phyloP scores from a whole-genome alignment of 1,284 basidiomycete genomes.

The Hemileia vastatrix region DNA sequence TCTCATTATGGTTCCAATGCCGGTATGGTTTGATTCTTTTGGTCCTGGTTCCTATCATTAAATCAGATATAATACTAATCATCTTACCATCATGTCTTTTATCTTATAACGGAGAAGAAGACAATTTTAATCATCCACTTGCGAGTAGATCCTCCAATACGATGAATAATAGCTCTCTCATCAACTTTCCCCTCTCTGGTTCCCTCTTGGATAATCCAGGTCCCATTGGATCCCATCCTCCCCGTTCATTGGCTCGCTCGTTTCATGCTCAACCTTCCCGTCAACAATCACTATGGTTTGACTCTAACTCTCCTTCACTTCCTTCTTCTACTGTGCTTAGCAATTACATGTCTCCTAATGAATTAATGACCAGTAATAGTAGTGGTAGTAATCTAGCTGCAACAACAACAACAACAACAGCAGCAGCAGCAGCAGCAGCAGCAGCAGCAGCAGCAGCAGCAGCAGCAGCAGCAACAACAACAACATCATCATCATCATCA shows the following conservation, averaged over 20 bases:
- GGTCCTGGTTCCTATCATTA: neutral
- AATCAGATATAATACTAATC: neutral
- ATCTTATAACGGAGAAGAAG: neutral
- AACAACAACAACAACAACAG: slow-evolving; percentile 15
- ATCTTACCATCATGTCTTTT: neutral
- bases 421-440: slow-evolving; percentile 48
- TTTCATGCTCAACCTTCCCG: no score
- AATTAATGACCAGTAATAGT: no score
- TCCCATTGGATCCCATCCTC: no score
- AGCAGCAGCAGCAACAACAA: slow-evolving; percentile 53
- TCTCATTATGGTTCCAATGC: neutral
- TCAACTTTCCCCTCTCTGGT: no score
- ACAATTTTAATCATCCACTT: neutral
- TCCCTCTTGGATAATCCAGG: no score
- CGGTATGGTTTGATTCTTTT: slow-evolving; percentile 3
- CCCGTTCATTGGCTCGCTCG: no score
- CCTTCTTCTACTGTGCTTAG: no score
- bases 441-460: slow-evolving; percentile 41
- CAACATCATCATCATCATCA: slow-evolving; percentile 52
- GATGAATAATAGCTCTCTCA: no score
- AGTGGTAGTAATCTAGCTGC: slow-evolving; percentile 11
- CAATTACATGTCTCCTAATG: no score
- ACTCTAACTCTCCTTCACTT: no score
- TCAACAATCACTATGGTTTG: no score
- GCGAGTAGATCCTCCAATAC: no score